Evolutionary conservation across 2,329 filamentous ascomycete genomes (phyloP).

Genomic region (Plenodomus tracheiphilus): DNA sequence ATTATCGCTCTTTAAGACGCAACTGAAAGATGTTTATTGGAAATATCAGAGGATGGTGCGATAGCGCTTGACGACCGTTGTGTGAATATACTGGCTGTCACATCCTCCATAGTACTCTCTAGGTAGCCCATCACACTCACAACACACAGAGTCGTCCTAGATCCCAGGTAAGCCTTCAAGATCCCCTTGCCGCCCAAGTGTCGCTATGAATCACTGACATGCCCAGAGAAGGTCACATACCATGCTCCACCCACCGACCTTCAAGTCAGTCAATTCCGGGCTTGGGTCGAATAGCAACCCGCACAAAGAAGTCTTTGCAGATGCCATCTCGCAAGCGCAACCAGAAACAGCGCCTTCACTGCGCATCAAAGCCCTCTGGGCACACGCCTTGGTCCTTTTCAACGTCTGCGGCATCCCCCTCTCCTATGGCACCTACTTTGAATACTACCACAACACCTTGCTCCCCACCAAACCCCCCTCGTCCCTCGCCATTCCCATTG

Average conservation of each 20-base stretch:
- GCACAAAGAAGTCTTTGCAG: neutral
- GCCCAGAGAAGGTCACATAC: neutral
- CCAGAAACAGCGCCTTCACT: neutral
- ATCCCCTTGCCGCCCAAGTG: neutral
- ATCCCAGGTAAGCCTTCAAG: neutral
- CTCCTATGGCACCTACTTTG: slow-evolving; percentile 25
- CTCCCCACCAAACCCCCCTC: slow-evolving; percentile 5
- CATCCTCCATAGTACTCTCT: neutral
- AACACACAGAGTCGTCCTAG: neutral
- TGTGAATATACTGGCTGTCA: neutral
- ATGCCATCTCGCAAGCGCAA: neutral
- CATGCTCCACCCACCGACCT: neutral
- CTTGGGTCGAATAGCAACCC: neutral
- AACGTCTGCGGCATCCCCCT: slow-evolving; percentile 28
- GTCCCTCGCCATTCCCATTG: slow-evolving; percentile 11
- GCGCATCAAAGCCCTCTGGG: neutral
- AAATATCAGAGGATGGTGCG: too few relatives aligned
- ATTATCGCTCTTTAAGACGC: too few relatives aligned
- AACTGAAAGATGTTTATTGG: too few relatives aligned
- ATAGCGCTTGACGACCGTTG: too few relatives aligned
- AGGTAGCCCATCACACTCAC: neutral
- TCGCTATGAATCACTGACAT: neutral
- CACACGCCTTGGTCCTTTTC: slow-evolving; percentile 29
- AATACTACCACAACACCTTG: slow-evolving; percentile 24
- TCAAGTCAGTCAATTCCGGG: neutral